Percentiles rank a stretch among this genome's conserved stretches.
phyloP scores from a whole-genome alignment of 768 basidiomycete species.

The Calvatia gigantea region DNA sequence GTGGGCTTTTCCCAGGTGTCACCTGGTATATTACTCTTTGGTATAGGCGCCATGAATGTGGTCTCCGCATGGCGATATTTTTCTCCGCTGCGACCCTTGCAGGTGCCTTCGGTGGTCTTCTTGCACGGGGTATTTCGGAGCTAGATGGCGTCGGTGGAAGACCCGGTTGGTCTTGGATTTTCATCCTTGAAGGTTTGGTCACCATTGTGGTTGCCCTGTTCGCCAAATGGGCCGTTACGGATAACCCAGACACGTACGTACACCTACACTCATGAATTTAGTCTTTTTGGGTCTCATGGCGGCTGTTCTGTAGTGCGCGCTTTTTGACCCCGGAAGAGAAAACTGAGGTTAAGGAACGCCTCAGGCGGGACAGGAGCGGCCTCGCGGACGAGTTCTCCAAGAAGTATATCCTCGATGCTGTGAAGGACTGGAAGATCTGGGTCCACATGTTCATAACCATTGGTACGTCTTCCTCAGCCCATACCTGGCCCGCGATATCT shows the following conservation, averaged over 20 bases:
- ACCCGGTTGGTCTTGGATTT: constrained; percentile 33
- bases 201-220: constrained; percentile 25
- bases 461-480: constrained; percentile 15
- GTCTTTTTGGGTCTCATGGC: not conserved
- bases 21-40: constrained; percentile 29
- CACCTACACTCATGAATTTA: not conserved
- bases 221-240: constrained; percentile 24
- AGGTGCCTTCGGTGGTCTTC: constrained; percentile 28
- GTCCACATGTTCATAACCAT: constrained; percentile 30
- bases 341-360: constrained; percentile 23
- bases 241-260: constrained; percentile 26
- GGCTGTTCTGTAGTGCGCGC: constrained; percentile 17
- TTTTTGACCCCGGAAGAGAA: constrained; percentile 27
- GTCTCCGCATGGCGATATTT: constrained; percentile 30
- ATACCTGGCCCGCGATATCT: too few relatives aligned
- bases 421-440: constrained; percentile 32
- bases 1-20: constrained; percentile 28
- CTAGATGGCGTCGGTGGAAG: constrained; percentile 23
- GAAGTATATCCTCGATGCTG: constrained; percentile 23
- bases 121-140: constrained; percentile 26
- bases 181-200: constrained; percentile 28
- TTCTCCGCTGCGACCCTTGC: constrained; percentile 29
- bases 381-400: constrained; percentile 25
- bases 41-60: constrained; percentile 29
- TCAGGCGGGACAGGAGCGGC: constrained; percentile 23